Base-by-base conservation (phyloP, 2,329 filamentous ascomycete genomes). In the Fusarium protoensiforme region DNA sequence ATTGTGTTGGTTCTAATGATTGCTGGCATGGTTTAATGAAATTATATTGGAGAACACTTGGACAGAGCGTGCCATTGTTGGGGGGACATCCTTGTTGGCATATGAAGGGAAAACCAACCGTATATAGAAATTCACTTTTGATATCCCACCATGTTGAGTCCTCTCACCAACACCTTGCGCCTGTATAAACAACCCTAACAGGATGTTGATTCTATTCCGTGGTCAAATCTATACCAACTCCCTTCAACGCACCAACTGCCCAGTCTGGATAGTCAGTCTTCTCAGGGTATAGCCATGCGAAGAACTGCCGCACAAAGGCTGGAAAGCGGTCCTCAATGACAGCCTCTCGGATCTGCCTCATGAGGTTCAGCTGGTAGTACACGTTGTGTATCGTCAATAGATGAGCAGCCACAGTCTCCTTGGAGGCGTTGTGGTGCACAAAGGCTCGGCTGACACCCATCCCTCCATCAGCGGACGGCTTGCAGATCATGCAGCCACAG, bases 361-460 rank as follows among this genome's bases (percentile, higher is more conserved):
- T 98, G 76, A 99, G 85, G 68, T 92, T 89, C 62, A 99, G 87
- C 80, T 98, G 91, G 79, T 98, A 98, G 85, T 95, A 94, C 29
- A 99, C 94, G 80, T 99, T 99, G 82, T 99, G 96, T 79, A 98
- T 94, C 1, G 94, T 98, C 63, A 99, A 85, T 27, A 94, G 85
- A 80, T 90, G 88, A 18, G 97, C 96, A 9, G 96, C 94, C 2
- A 94, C 95, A 1, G 96, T 99, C 86, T 99, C 96, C 84, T 99
- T 99, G 31, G 93, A 92, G 0, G 94, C 92, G 73, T 98, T 91
- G 84, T 99, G 96, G 80, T 98, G 92, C 56, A 98, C 91, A 82
- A 95, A 98, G 5, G 96, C 95, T 72, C 93, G 88, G 4, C 95
- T 97, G 74, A 98, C 90, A 18, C 93, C 94, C 72, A 98, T 84